Base-by-base conservation (phyloP, 768 basidiomycete species). In the Tricholoma flavovirens region DNA sequence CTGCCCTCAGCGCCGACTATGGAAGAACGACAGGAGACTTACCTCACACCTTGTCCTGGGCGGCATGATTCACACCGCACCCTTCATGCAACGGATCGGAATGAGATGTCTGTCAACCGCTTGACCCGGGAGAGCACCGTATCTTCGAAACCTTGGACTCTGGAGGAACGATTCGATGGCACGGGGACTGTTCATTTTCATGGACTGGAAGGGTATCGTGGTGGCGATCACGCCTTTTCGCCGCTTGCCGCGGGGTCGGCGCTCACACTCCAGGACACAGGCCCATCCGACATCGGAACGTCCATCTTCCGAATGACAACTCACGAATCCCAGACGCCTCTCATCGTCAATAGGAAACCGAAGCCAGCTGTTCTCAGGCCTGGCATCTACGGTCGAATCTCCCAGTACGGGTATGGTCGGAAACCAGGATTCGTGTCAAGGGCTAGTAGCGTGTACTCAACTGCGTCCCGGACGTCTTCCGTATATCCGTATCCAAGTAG, bases 81-180 rank as follows among this genome's bases (percentile, higher is more conserved):
- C 51, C 49, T 48, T 15, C 17, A 29, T 50, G 32, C 5, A 22
- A 19, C 43, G 15, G 15, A 43, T 32, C 38, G 29, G 24, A 30
- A 38, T 10, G 38, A 45, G 42, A 54, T 53, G 53, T 24, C 50
- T 48, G 30, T 43, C 19, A 24, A 59, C 53, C 33, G 51, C 53
- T 33, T 63, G 59, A 60, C 61, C 35, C 58, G 62, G 46, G 60
- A 51, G 9, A 38, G 58, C 36, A 60, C 55, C 26, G 59, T 14
- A 8, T 38, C 54, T 12, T 71, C 72, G 2, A 69, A 64, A 38
- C 56, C 65, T 8, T 78, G 74, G 73, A 72, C 72, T 2, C 57
- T 77, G 26, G 74, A 77, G 56, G 75, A 77, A 56, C 72, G 63
- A 11, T 66, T 64, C 14, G 67, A 75, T 51, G 75, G 73, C 14